Conservation (phyloP, 352 stramenopile species). For the Phytophthora fragariaefolia region DNA sequence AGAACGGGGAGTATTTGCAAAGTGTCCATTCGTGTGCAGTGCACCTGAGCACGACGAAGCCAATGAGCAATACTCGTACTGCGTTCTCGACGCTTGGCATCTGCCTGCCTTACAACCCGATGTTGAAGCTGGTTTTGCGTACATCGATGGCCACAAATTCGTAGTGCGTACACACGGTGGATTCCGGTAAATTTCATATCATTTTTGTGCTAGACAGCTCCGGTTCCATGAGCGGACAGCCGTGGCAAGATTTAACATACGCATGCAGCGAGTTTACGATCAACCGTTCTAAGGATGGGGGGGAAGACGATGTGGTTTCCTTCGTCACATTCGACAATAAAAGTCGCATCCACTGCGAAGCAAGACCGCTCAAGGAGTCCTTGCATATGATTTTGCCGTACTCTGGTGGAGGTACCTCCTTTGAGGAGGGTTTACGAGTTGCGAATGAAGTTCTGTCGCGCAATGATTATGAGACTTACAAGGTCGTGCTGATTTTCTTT, state of each 20-base stretch:
- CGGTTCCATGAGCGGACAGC: slow-evolving; percentile 43
- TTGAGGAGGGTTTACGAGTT: slow-evolving; percentile 39
- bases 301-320: slow-evolving; percentile 40
- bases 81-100: slow-evolving; percentile 44
- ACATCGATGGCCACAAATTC: slow-evolving; percentile 44
- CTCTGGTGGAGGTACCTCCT: slow-evolving; percentile 47
- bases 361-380: background rate
- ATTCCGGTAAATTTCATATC: slow-evolving; percentile 39
- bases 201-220: slow-evolving; percentile 54
- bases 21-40: slow-evolving; percentile 48
- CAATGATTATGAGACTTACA: slow-evolving; percentile 54
- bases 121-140: slow-evolving; percentile 35
- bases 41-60: slow-evolving; percentile 39
- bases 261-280: slow-evolving; percentile 36
- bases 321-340: slow-evolving; percentile 37
- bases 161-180: slow-evolving; percentile 35
- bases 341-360: slow-evolving; percentile 35
- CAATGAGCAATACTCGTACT: slow-evolving; percentile 28
- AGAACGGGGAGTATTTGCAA: slow-evolving; percentile 36
- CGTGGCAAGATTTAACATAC: slow-evolving; percentile 33
- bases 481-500: slow-evolving; percentile 43
- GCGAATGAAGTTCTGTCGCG: slow-evolving; percentile 71
- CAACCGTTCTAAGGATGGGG: slow-evolving; percentile 31
- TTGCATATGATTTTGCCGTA: slow-evolving; percentile 31
- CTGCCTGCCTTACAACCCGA: slow-evolving; percentile 50